Base-by-base conservation (phyloP, 768 basidiomycete species). In the Pilatotrama ljubarskyi region DNA sequence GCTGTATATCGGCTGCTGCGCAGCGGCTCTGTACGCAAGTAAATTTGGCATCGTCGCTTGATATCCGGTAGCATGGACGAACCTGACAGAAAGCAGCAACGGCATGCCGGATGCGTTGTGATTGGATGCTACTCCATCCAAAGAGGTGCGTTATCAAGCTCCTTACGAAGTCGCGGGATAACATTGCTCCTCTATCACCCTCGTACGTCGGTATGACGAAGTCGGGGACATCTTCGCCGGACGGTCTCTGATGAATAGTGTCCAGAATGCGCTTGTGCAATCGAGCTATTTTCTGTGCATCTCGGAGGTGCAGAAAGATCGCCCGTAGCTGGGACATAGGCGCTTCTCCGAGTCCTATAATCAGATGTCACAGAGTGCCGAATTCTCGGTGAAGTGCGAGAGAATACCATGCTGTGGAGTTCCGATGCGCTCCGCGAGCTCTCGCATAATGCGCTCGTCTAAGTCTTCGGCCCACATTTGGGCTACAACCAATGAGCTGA, bases 141-240 rank as follows among this genome's bases (percentile, higher is more conserved):
- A 84, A 90, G 14, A 91, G 72, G 67, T 88, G 82, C 9, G 75
- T 76, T 0, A 74, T 65, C 17, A 91, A 67, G 61, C 85, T 84
- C 15, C 70, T 70, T 43, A 81, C 75, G 59, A 89, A 80, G n/a
- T 76, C 77, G 22, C 58, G 58, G 22, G 77, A 78, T 7, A 84
- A 62, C 7, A 77, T 78, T 22, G 64, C 61, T n/a, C 70, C 74
- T 29, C 77, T 49, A 11, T 69, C 63, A 55, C 71, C 72, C 9
- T 58, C 44, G 65, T 70, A 74, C 1, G 66, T 49, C 13, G 75
- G 70, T 2, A 79, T 59, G 17, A 24, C 42, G 24, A 80, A 70
- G 18, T 70, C 63, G 2, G 67, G 50, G 13, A 74, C 71, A 40
- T 76, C 74, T 43, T 82, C 81, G 4, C 68, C 66, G 32, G 18